Evolutionary conservation across 176 grass and related monocot species (phyloP).

Genomic region (Dactylis glomerata): DNA sequence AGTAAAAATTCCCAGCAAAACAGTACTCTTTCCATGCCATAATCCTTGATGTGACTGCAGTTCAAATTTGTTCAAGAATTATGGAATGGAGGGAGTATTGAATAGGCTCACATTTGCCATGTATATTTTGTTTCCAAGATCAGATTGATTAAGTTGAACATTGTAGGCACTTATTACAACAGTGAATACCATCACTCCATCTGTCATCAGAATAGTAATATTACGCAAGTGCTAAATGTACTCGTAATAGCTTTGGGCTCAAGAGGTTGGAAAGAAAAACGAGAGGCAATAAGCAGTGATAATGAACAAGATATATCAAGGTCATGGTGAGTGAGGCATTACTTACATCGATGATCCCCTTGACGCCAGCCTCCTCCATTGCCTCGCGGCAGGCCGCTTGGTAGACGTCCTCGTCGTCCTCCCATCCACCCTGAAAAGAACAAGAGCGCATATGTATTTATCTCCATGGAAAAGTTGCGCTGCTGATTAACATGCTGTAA

Average conservation of each 20-base stretch:
- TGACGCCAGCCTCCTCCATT: conserved; percentile 90
- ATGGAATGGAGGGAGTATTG: too few relatives aligned
- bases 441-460: neutral
- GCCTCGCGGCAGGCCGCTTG: conserved; percentile 77
- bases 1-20: neutral
- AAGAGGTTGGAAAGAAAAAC: neutral
- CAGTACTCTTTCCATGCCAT: too few relatives aligned
- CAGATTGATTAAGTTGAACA: neutral
- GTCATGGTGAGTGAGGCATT: neutral
- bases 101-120: neutral
- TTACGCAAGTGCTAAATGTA: neutral
- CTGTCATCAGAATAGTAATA: neutral
- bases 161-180: neutral
- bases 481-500: too few relatives aligned
- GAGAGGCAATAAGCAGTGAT: neutral
- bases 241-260: neutral
- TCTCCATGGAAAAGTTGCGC: neutral
- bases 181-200: neutral
- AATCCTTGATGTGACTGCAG: too few relatives aligned
- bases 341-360: conserved; percentile 63
- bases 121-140: too few relatives aligned
- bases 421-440: conserved; percentile 72
- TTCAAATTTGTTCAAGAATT: too few relatives aligned
- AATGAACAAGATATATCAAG: neutral
- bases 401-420: conserved; percentile 76